Conservation (phyloP, 2,329 filamentous ascomycete genomes). For the Xylaria polymorpha region DNA sequence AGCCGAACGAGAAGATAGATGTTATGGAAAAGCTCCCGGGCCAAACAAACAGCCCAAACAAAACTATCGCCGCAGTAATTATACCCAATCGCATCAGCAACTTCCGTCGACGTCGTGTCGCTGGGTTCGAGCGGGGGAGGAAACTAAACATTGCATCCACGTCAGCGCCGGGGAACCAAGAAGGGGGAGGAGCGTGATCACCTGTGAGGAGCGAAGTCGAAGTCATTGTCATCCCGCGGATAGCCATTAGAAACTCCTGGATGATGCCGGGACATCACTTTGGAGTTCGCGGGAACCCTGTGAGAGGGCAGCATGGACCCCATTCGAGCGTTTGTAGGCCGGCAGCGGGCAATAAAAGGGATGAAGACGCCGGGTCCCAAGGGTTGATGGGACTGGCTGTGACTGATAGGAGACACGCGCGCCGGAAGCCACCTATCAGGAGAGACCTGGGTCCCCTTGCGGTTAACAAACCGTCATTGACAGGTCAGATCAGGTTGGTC, state of each 20-base stretch:
- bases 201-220: constrained; percentile 91
- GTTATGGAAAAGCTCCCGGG: constrained; percentile 70
- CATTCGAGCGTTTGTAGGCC: constrained; percentile 57
- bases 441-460: constrained; percentile 38
- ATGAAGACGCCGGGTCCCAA: constrained; percentile 11
- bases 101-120: constrained; percentile 77
- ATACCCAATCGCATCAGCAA: constrained; percentile 76
- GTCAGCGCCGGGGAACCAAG: constrained; percentile 27
- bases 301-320: constrained; percentile 74
- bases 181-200: constrained; percentile 61
- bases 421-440: constrained; percentile 38
- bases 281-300: constrained; percentile 62
- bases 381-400: constrained; percentile 25
- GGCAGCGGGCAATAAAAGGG: constrained; percentile 21
- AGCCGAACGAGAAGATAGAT: constrained; percentile 74
- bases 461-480: constrained; percentile 39
- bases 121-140: constrained; percentile 80
- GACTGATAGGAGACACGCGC: constrained; percentile 27
- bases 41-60: constrained; percentile 81
- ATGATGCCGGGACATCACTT: constrained; percentile 89
- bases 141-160: constrained; percentile 69
- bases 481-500: constrained; percentile 17
- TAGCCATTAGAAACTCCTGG: constrained; percentile 86
- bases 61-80: constrained; percentile 66
- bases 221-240: constrained; percentile 74